Evolutionary conservation across 352 stramenopile species (phyloP), one percentile per base, ranked within the genome.

Genomic region (Synura sp.): DNA sequence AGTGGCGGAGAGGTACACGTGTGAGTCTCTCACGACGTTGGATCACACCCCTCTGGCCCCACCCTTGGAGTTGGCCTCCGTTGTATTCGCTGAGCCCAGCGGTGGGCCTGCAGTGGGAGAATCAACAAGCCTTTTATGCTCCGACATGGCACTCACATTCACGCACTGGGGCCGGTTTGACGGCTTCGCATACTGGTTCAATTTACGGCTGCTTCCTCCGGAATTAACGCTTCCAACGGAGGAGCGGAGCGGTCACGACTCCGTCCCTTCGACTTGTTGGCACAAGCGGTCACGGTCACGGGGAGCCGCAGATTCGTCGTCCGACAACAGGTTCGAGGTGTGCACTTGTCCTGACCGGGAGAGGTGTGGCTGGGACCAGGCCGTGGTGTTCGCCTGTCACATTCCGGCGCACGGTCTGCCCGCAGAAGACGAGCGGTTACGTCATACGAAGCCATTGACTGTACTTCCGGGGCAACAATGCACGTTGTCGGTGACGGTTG

Each of bases 181-280:
- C 55, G 81, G 71, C 1, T 67, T 85, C 31, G 70, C 57, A n/a
- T 60, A 84, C 32, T 85, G 81, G 81, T 85, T 85, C 32, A 82
- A 84, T 53, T 42, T 85, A 27, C 63, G 77, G 55, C 74, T 85
- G 17, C 25, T 53, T 53, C 25, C 25, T 49, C 31, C 25, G 19
- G 17, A 53, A n/a, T n/a, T 19, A 31, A 67, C 33, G 25, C 7
- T 19, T 44, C 19, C 7, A 17, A 17, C 19, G 38, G 38, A 44
- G 38, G 19, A 9, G 38, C 7, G 9, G 38, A 44, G 38, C 19
- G n/a, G n/a, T n/a, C n/a, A n/a, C n/a, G n/a, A n/a, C n/a, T n/a
- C n/a, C n/a, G n/a, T n/a, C n/a, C n/a, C n/a, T n/a, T n/a, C n/a
- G n/a, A n/a, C n/a, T n/a, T n/a, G n/a, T n/a, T n/a, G n/a, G n/a